These are phyloP conservation scores for Polyporus arcularius DNA, from an alignment of 768 basidiomycete genomes.

Conservation along the genomic window DNA sequence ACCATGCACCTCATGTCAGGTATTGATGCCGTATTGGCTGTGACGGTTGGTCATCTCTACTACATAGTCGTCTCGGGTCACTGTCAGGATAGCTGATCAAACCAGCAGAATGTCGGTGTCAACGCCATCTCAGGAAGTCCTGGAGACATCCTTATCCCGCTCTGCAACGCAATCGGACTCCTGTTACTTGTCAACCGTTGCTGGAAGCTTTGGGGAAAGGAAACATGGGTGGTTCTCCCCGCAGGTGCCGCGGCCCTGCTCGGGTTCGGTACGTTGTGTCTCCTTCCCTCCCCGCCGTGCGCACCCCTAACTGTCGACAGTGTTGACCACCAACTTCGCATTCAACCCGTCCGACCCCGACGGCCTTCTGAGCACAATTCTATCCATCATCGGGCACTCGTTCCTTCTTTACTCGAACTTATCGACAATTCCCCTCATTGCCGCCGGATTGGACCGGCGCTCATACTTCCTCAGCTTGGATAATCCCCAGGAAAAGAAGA, in stretches of 20 bases:
- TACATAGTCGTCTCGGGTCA: no score
- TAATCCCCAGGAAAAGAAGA: background rate
- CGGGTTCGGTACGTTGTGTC: conserved; percentile 1
- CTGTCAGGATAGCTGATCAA: no score
- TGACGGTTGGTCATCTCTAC: no score
- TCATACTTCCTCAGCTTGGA: background rate
- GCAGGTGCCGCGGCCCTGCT: conserved; percentile 7
- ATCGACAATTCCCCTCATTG: no score
- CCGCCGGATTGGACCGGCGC: background rate
- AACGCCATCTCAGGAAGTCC: background rate
- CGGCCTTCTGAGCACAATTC: background rate
- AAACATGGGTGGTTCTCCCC: conserved; percentile 10
- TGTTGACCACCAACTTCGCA: background rate
- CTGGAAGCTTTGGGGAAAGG: conserved; percentile 13
- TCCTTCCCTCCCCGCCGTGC: background rate
- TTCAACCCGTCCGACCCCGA: background rate
- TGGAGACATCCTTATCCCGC: conserved; percentile 8
- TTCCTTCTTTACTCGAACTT: no score
- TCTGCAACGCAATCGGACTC: conserved; percentile 10
- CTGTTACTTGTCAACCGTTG: conserved; percentile 13
- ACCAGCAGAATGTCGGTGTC: no score
- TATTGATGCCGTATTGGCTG: no score
- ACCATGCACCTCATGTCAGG: no score
- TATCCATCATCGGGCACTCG: no score
- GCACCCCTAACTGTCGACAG: background rate